Base-by-base conservation (phyloP, 1,284 basidiomycete genomes). In the Apiotrichum gamsii region DNA sequence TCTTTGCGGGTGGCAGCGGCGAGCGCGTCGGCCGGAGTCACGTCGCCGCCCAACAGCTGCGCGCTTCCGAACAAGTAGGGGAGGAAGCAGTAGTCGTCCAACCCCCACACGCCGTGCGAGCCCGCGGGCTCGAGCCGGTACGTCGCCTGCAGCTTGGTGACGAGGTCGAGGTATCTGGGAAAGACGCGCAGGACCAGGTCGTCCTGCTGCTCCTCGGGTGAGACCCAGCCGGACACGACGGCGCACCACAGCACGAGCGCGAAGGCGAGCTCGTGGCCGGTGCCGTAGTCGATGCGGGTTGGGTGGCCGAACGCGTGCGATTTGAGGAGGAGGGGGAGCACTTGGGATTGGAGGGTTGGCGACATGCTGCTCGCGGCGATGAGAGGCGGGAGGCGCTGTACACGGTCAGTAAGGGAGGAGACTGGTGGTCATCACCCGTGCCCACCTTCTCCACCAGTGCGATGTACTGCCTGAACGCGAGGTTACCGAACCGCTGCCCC, bases 21-120 rank as follows among this genome's bases (percentile, higher is more conserved):
- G 23, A 54, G 49, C 15, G 46, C 46, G 6, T 51, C 46, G 11
- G 74, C 78, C 34, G 74, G 69, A 8, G 80, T 77, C 16, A 61
- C 54, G 39, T 42, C 39, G 4, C 33, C 23, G 68, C 72, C 61
- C 0, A 86, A 77, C 8, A 97, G 77, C 72, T 97, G 90, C 2
- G 83, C 88, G 52, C 90, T 89, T 5, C 94, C 94, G 64, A 95
- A 87, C 9, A 95, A 79, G 67, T 97, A 97, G 20, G 85, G 84
- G 20, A 95, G 75, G 72, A 95, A 95, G 44, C 80, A 82, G 54
- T 86, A 95, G 67, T 99, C 95, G 67, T 99, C 91, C 29, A 99
- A 74, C 0, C 94, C 94, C 94, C 94, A 99, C 0, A 97, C 94
- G 8, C 94, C 94, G 64, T 98, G 95, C 54, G 87, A 91, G 3